Base-by-base conservation (phyloP, 2,329 filamentous ascomycete genomes). In the Sodiomyces alkalinus region DNA sequence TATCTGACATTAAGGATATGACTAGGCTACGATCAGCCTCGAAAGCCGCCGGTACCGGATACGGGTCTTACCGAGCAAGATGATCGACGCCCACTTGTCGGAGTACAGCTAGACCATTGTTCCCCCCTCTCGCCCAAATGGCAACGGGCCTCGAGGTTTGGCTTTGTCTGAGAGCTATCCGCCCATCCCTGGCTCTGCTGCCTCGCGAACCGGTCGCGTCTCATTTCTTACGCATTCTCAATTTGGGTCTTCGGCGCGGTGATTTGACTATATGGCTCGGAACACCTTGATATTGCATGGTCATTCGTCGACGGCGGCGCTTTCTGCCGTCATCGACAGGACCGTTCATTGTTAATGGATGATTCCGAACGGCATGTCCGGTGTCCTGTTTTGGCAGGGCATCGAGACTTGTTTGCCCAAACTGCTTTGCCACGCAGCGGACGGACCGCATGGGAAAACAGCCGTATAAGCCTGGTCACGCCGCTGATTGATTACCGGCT, bases 11-110 rank as follows among this genome's bases (percentile, higher is more conserved):
- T 25, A 17, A 25, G 10, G 9, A 8, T 13, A 17, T 11, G 23
- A 16, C 8, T 11, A 82, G 78, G 75, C 76, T 82, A 67, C 78
- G 77, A 68, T 82, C 78, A 65, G 73, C 75, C 68, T 78, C 76
- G 48, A 80, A 77, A 62, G 73, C 72, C 64, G 65, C 60, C 60
- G 62, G 47, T 48, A 49, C 53, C 35, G 53, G 54, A 43, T 58
- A 53, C 44, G 48, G 51, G 37, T 48, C 48, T 29, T 56, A 56
- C 42, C 52, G 55, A 42, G 51, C 54, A 27, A 56, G 55, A 55
- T 60, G 56, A 60, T 52, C 39, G 30, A 38, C 34, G 31, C 29
- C 30, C 37, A 29, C 30, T 26, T 28, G 23, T 40, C 37, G 38
- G 41, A 35, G 39, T 33, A 39, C 34, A 30, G 32, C 27, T 35